Percentiles rank a stretch among this genome's conserved stretches.
phyloP scores from a whole-genome alignment of 176 grass and related monocot genomes.

The Oryza officinalis region DNA sequence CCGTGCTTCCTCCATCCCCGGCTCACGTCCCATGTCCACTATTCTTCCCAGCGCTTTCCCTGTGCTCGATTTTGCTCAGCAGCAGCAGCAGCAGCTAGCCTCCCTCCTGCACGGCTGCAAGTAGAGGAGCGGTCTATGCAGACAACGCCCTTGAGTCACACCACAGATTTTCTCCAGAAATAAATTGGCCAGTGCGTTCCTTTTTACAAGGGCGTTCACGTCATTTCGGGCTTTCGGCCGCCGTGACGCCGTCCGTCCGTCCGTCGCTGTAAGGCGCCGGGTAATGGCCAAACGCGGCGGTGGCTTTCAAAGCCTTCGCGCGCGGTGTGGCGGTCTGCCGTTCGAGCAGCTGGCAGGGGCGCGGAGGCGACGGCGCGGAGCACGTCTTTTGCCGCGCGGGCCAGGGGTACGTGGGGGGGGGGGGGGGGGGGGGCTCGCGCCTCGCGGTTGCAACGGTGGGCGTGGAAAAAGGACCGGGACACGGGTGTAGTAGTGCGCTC shows the following conservation, averaged over 20 bases:
- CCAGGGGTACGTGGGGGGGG: background rate
- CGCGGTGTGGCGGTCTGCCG: background rate
- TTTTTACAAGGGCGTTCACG: slow-evolving; percentile 15
- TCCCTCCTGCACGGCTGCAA: background rate
- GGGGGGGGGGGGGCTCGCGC: too few species aligned
- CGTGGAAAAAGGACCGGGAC: background rate
- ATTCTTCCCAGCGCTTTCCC: background rate
- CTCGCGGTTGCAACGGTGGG: too few species aligned
- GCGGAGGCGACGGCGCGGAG: background rate
- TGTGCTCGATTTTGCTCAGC: background rate
- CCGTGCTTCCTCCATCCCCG: slow-evolving; percentile 17
- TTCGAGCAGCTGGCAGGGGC: slow-evolving; percentile 41
- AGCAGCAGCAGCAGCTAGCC: background rate
- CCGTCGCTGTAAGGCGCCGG: slow-evolving; percentile 16
- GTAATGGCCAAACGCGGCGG: slow-evolving; percentile 14
- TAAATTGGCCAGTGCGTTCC: background rate
- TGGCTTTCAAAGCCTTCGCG: slow-evolving; percentile 10
- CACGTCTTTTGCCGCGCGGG: background rate
- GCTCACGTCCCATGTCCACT: slow-evolving; percentile 9
- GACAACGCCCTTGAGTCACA: background rate
- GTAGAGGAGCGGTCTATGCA: background rate
- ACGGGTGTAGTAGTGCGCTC: background rate
- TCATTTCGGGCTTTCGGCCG: slow-evolving; percentile 7
- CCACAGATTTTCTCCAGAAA: background rate
- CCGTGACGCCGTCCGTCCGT: background rate